Base-by-base conservation (phyloP, 164 flowering plant genomes). In the Nymphaea colorata region DNA sequence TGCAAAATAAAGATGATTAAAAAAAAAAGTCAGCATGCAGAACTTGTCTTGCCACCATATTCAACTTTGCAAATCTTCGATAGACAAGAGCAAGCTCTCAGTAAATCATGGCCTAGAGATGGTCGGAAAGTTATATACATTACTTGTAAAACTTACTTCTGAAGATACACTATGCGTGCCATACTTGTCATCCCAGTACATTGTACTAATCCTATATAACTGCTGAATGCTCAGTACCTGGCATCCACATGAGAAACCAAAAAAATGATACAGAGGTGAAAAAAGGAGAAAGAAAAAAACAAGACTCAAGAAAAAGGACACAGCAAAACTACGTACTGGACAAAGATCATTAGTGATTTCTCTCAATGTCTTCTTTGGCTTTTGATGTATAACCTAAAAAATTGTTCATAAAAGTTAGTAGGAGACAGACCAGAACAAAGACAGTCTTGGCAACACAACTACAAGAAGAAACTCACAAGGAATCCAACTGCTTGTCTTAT, bases 101-200 rank as follows among this genome's bases (percentile, higher is more conserved):
- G 8, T 3, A 51, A 51, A 51, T 3, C 57, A 51, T 51, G 57
- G 8, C 14, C 57, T 51, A 51, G 57, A 51, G 8, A 51, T 51
- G 57, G 57, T 51, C 14, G 15, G 14, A 51, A 8, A 25, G 36
- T 25, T 25, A 25, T 51, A 51, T 0, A 8, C 14, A 51, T 51
- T 10, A 51, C 12, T 51, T 51, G 14, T 51, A 51, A 18, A 69
- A 82, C 89, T 77, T 80, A 94, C 99, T 25, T 94, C 98, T 66
- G 96, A 82, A 75, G 95, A 88, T 4, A 94, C 97, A 63, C 89
- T 90, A 71, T 90, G 99, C 15, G 99, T 94, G 60, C 99, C 99
- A 71, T 94, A 94, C 76, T 91, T 94, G 87, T 94, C 98, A 79
- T 94, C 98, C 95, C 98, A 94, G 75, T 90, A 94, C 99, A 94